Evolutionary conservation across 495 filamentous ascomycete genomes (phyloP), one percentile per base, ranked within the genome.

Genomic region (Penicillium odoratum): DNA sequence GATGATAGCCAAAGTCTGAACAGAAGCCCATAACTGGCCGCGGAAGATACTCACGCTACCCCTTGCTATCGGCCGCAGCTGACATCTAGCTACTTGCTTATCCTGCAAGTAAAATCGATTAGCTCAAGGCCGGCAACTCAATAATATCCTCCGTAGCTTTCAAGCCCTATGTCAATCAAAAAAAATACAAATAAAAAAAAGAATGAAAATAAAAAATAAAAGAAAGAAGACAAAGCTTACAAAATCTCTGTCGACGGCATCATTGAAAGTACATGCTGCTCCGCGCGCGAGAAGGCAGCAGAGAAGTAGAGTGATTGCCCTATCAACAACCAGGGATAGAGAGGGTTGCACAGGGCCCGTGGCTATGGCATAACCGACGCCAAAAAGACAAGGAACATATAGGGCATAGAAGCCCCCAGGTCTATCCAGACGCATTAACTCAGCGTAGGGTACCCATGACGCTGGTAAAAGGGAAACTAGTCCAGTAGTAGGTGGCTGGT

Each of bases 251-350:
- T 83, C 78, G 0, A 77, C 29, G 25, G 48, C 74, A 53, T 82
- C 78, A 56, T 83, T 82, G 74, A 75, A 80, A 1, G 71, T 62
- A 48, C 72, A 77, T 26, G 63, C 55, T 51, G 53, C 52, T 7
- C 68, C 66, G 6, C 78, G 74, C 18, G 76, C 43, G 43, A 78
- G 46, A 9, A 30, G 6, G 6, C 47, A 55, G 74, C n/a, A 52
- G 15, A 55, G 33, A 45, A 33, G 55, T 21, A 48, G 33, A 4
- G 55, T 33, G 28, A 54, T 34, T 4, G 13, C 10, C 0, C 8
- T 13, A 21, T 51, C 25, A 9, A 47, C 40, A n/a, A 21, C 30
- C 9, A 47, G 46, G 21, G n/a, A 26, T 25, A 56, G 43, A 16
- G 51, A 18, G 7, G 57, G 21, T 5, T 49, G 43, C 0, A 56